phyloP scores from a whole-genome alignment of 1,284 basidiomycete genomes.

The Moniliella sp. region DNA sequence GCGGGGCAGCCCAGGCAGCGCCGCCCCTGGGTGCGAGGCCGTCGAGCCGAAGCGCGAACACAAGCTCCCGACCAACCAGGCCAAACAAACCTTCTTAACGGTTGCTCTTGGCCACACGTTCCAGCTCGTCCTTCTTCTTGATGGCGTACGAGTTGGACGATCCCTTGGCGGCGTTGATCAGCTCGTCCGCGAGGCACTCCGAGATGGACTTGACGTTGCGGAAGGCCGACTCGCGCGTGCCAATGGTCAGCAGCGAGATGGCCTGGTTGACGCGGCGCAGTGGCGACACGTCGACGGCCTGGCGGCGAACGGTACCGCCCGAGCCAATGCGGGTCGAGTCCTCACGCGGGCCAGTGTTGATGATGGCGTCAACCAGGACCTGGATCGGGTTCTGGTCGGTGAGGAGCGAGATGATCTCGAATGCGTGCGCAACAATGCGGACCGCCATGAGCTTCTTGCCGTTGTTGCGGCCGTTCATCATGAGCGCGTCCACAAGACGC shows the following conservation, averaged over 20 bases:
- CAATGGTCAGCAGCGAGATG: conserved; percentile 77
- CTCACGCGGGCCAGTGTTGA: conserved; percentile 98
- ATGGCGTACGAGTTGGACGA: conserved; percentile 99
- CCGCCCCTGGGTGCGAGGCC: no score
- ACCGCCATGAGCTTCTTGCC: conserved; percentile 98
- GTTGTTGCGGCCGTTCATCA: conserved; percentile 99
- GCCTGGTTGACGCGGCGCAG: conserved; percentile 95
- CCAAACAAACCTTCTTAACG: no score
- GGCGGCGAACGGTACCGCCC: conserved; percentile 95
- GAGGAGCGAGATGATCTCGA: conserved; percentile 99
- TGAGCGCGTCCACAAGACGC: conserved; percentile 75
- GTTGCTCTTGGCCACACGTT: conserved; percentile 99
- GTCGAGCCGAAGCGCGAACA: no score
- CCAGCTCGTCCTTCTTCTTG: conserved; percentile 78
- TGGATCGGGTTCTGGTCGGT: conserved; percentile 99
- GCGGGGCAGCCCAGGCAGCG: no score
- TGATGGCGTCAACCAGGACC: conserved; percentile 88
- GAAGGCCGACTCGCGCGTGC: conserved; percentile 97
- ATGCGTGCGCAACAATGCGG: conserved; percentile 96
- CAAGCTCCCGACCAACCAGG: no score
- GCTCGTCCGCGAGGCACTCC: conserved; percentile 95
- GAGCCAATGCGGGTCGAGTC: conserved; percentile 99
- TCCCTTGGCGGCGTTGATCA: conserved; percentile 99
- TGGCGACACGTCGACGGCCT: conserved; percentile 98
- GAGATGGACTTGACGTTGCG: conserved; percentile 91